A percentile compares a stretch with the other conserved stretches of the same genome.
Conservation (phyloP, 2,329 filamentous ascomycete genomes). For the Ophiostoma himal-ulmi region DNA sequence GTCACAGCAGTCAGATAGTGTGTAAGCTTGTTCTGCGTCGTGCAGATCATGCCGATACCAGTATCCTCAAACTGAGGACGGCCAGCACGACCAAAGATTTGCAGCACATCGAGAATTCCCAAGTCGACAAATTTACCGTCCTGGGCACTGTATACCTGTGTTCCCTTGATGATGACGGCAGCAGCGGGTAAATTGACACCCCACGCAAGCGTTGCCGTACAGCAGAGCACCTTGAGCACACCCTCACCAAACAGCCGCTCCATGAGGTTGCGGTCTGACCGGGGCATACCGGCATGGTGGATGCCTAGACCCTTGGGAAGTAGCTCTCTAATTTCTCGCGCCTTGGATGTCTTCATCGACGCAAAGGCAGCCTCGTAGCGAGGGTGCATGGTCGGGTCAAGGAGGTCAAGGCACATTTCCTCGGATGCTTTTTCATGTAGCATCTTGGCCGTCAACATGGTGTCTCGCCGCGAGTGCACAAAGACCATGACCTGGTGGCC, state of each 20-base stretch:
- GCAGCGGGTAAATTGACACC: conserved; percentile 97
- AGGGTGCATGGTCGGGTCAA: conserved; percentile 74
- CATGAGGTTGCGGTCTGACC: conserved; percentile 91
- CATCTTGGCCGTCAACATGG: conserved; percentile 78
- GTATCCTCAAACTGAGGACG: conserved; percentile 96
- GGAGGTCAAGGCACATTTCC: conserved; percentile 69
- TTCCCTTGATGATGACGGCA: conserved; percentile 96
- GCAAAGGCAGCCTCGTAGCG: conserved; percentile 72
- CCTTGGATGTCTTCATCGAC: conserved; percentile 80
- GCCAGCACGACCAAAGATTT: conserved; percentile 97
- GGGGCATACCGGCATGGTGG: conserved; percentile 94
- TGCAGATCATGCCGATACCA: conserved; percentile 97
- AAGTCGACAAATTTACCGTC: conserved; percentile 96
- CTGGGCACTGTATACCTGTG: conserved; percentile 91
- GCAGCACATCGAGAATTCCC: conserved; percentile 90
- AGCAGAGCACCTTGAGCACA: conserved; percentile 94
- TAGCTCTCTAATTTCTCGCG: conserved; percentile 80
- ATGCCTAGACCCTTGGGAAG: conserved; percentile 87
- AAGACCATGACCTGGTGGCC: conserved; percentile 99
- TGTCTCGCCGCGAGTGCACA: conserved; percentile 94
- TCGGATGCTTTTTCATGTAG: conserved; percentile 82
- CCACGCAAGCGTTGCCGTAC: conserved; percentile 96
- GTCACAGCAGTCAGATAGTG: conserved; percentile 93
- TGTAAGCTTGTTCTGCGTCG: conserved; percentile 83
- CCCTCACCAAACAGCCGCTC: conserved; percentile 87